Base-by-base conservation (phyloP, 2,329 filamentous ascomycete genomes). In the Neocatenulostroma microsporum region DNA sequence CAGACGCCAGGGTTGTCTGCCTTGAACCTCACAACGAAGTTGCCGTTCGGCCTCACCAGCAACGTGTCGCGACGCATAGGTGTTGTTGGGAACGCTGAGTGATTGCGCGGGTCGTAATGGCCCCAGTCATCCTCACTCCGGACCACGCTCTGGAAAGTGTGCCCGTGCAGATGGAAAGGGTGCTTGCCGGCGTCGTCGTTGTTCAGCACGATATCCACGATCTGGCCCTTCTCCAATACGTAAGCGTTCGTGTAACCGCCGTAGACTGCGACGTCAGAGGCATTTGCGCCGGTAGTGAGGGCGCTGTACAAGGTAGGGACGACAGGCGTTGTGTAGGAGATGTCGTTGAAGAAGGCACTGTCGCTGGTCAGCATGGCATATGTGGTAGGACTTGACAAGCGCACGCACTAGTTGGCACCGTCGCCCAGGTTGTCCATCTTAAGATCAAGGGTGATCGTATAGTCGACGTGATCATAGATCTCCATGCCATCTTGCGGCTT, bases 271-370 rank as follows among this genome's bases (percentile, higher is more conserved):
- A 59, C 54, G 38, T 69, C 62, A 3, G 61, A 62, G 3, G 60
- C 59, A 41, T 70, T 71, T 5, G 63, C 59, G n/a, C 67, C 64
- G 23, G 75, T 73, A 3, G 75, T 77, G 3, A 93, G 67, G 1
- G 73, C 84, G 0, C 82, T 85, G 67, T 87, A 93, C 0, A 94
- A 68, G 0, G 81, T 78, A 0, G 86, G 87, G 0, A 93, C 85
- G 56, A 84, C 84, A 32, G 83, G 84, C 0, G 63, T 38, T 3
- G 74, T 72, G 57, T 88, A 94, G 20, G 82, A 85, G 45, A 85
- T 75, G 58, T 84, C 79, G 66, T 89, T 88, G 61, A 70, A 69
- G 53, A 68, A 69, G 14, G 67, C 67, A 40, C 61, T 64, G 20
- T 9, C 21, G 25, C 13, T 30, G 50, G 21, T 40, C 30, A 41